Conservation (phyloP, 1,139 yeast species). For the Suhomyces terraborum region DNA sequence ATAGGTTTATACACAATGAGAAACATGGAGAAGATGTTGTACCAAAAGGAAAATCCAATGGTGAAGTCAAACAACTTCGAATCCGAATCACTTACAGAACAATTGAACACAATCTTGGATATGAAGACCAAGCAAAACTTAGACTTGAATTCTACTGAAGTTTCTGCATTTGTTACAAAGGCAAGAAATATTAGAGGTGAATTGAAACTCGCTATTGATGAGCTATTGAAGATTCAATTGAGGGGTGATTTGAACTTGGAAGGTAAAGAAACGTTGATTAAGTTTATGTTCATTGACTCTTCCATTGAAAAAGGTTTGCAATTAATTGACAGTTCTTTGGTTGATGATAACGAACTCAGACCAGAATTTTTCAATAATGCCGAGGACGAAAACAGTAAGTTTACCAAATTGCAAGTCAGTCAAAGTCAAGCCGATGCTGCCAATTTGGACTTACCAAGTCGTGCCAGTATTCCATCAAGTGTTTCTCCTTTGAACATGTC, state of each 20-base stretch:
- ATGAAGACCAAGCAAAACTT: slow-evolving; percentile 28
- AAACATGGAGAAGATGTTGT: slow-evolving; percentile 58
- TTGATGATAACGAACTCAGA: slow-evolving; percentile 16
- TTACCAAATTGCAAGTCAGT: slow-evolving; percentile 6
- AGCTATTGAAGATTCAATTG: slow-evolving; percentile 56
- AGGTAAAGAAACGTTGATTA: slow-evolving; percentile 71
- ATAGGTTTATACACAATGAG: slow-evolving; percentile 70
- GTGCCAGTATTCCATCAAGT: slow-evolving; percentile 19
- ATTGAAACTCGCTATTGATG: slow-evolving; percentile 56
- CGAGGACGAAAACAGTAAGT: slow-evolving; percentile 24
- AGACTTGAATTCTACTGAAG: slow-evolving; percentile 29
- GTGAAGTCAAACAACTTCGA: slow-evolving; percentile 32
- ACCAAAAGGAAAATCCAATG: slow-evolving; percentile 14
- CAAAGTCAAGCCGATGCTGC: background rate
- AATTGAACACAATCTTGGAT: slow-evolving; percentile 40
- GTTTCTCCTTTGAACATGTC: slow-evolving; percentile 34
- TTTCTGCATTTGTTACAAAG: slow-evolving; percentile 43
- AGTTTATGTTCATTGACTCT: slow-evolving; percentile 68
- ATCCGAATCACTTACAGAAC: slow-evolving; percentile 36
- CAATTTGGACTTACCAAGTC: slow-evolving; percentile 8
- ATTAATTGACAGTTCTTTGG: slow-evolving; percentile 46
- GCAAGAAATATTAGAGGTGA: slow-evolving; percentile 47
- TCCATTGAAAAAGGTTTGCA: slow-evolving; percentile 67
- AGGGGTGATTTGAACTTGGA: slow-evolving; percentile 57
- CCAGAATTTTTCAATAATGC: slow-evolving; percentile 13